These are phyloP conservation scores for Solanum hybrid DNA, from an alignment of 305 asterid genomes.

Conservation along the genomic window DNA sequence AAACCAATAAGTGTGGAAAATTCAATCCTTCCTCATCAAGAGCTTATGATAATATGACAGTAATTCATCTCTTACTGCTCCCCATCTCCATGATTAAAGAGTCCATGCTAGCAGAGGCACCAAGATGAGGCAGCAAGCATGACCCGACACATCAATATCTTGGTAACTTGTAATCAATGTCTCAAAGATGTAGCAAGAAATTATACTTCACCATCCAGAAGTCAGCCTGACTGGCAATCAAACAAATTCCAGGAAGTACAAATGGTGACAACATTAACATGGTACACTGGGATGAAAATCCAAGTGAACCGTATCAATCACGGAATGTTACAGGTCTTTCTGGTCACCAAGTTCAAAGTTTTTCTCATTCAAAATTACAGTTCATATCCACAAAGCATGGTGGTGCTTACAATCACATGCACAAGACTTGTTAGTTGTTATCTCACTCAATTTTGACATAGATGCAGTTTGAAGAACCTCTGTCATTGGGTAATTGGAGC, in stretches of 20 bases:
- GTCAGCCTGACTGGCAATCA: neutral
- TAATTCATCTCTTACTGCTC: neutral
- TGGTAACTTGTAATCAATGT: neutral
- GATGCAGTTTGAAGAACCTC: neutral
- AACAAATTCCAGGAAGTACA: neutral
- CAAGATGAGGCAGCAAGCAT: neutral
- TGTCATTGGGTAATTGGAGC: neutral
- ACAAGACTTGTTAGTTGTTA: neutral
- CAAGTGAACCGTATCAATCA: neutral
- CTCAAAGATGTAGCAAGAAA: neutral
- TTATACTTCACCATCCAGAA: neutral
- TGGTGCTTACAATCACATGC: neutral
- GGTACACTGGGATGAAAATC: neutral
- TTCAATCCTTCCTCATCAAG: neutral
- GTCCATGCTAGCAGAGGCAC: neutral
- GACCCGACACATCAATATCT: neutral
- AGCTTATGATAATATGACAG: neutral
- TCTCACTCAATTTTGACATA: neutral
- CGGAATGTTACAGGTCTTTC: neutral
- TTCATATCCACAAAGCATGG: neutral
- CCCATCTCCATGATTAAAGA: neutral
- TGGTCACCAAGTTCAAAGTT: neutral
- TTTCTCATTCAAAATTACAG: neutral
- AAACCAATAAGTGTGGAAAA: neutral
- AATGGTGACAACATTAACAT: neutral